Conservation (phyloP, 495 filamentous ascomycete genomes). For the Neurospora sp. region DNA sequence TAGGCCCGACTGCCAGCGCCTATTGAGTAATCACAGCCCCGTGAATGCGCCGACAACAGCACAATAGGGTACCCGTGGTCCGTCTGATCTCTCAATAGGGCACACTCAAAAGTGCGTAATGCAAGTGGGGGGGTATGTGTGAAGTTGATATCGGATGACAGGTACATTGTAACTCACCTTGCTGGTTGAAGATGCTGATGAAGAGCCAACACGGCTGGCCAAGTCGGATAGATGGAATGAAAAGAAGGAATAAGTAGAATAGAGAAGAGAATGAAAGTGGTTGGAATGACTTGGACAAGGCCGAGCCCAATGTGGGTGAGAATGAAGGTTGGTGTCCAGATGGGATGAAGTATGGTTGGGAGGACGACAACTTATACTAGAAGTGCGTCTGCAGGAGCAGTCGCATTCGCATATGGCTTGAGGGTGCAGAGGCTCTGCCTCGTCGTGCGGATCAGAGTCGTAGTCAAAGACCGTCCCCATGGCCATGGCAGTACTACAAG, state of each 20-base stretch:
- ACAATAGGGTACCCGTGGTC: background rate
- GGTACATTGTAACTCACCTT: background rate
- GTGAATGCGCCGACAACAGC: background rate
- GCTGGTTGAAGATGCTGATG: background rate
- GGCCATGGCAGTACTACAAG: constrained; percentile 9
- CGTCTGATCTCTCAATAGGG: background rate
- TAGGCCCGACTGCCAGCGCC: background rate
- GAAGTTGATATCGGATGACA: background rate
- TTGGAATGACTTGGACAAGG: background rate
- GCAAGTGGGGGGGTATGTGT: background rate
- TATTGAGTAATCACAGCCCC: background rate
- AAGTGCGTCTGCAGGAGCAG: background rate
- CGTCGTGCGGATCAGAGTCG: background rate
- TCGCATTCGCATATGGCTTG: background rate
- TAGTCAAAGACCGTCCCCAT: constrained; percentile 3
- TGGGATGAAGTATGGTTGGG: background rate
- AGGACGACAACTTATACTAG: background rate
- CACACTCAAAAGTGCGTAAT: background rate
- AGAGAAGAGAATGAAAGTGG: background rate
- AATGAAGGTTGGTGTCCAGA: background rate
- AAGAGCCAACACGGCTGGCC: background rate
- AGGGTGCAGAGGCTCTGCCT: constrained; percentile 10
- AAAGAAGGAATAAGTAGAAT: background rate
- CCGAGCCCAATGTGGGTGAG: background rate
- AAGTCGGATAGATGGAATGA: background rate